Evolutionary conservation across 352 stramenopile genomes (phyloP).

Genomic region (Phytophthora cajani): DNA sequence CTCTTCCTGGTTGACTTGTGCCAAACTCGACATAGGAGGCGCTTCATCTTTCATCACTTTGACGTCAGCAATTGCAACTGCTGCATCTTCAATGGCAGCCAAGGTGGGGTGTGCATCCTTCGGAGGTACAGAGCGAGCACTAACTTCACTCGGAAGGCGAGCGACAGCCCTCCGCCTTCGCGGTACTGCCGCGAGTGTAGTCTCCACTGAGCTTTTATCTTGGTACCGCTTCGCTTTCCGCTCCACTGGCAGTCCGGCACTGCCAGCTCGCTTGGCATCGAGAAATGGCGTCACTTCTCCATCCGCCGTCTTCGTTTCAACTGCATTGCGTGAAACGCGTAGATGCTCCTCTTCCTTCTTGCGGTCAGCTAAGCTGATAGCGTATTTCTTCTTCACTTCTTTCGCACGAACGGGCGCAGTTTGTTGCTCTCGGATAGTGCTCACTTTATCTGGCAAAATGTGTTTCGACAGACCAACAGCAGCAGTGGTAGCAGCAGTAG

Average conservation of each 20-base stretch:
- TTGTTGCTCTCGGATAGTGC: background rate
- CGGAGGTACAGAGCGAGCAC: background rate
- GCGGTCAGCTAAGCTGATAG: background rate
- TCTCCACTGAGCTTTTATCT: background rate
- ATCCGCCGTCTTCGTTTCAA: background rate
- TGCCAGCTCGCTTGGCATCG: slow-evolving; percentile 9
- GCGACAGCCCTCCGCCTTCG: background rate
- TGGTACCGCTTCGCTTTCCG: background rate
- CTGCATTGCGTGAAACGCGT: background rate
- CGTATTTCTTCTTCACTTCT: background rate
- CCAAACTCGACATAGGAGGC: no score
- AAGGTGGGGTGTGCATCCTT: background rate
- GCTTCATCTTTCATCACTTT: background rate
- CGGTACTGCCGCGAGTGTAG: background rate
- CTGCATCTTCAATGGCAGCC: background rate
- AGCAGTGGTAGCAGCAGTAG: background rate
- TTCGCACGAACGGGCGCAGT: background rate
- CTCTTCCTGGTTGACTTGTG: background rate
- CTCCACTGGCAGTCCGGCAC: background rate
- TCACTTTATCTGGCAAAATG: background rate
- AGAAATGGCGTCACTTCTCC: background rate
- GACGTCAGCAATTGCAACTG: background rate
- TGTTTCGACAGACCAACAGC: background rate
- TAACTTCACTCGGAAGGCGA: background rate
- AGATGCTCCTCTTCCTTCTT: background rate